Evolutionary conservation across 805 yeast species (phyloP), one percentile per base, ranked within the genome.

Genomic region (Saccharomycopsis sp.): DNA sequence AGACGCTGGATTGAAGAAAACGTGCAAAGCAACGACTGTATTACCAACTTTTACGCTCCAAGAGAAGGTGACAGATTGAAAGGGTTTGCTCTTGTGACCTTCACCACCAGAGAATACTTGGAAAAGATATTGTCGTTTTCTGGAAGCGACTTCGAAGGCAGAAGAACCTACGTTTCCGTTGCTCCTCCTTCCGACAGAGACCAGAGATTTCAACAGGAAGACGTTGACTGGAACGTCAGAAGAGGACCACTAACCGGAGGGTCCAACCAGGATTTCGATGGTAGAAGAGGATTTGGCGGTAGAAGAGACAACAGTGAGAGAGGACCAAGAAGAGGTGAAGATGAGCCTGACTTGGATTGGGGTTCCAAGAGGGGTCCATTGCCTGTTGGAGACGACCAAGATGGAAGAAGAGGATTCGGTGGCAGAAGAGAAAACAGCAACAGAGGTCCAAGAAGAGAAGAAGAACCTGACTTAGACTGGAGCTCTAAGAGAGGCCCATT

Each of bases 51-150:
- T 62, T 82, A 84, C 62, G 81, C 89, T 64, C 96, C 97, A 64
- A 79, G 75, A 67, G 96, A 88, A 71, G 81, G 84, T 58, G 84
- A 88, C 41, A 82, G 84, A 67, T 78, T 88, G 78, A 87, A 85
- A 68, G 97, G 97, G 56, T 87, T 84, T 68, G 97, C 96, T 34
- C 92, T 90, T 71, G 84, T 92, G 61, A 91, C 91, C 63, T 89
- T 85, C 68, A 84, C 79, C 65, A 81, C 88, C 57, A 84, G 83
- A 68, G 91, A 87, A 58, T 89, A 85, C 65, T 80, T 92, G 65
- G 90, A 82, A 59, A 75, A 79, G 60, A 87, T 97, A 51, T 74
- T 94, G 65, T 79, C 81, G 56, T 79, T 85, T 68, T 79, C 87
- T 64, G 91, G 87, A 67, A 81, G 82, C 58, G 79, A 82, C 64